Evolutionary conservation across 257 asterid species (phyloP), one percentile per base, ranked within the genome.

Genomic region (Gentiana straminea): DNA sequence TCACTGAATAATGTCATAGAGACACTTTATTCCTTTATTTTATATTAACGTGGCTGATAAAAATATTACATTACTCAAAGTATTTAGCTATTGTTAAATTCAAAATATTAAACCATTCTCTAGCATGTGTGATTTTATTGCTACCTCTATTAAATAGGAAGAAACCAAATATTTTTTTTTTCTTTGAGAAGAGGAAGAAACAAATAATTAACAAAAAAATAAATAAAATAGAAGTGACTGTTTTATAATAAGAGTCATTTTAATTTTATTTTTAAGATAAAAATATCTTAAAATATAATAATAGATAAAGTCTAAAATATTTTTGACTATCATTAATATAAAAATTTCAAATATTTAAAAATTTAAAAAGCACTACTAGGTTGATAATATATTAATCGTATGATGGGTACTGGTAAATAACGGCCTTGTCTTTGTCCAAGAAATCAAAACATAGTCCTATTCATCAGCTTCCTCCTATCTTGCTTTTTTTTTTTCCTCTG

Each of bases 401-500:
- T 24, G 24, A 24, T 24, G 24, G 24, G 24, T 24, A 24, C 24
- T 24, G 24, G 24, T 1, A 24, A 37, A 36, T 11, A 13, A 37
- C 11, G 7, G n/a, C 33, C 46, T 55, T 71, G 53, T 65, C 63
- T 56, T 72, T 60, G 75, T 82, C 79, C 67, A 61, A 74, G 75
- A 79, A 74, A 82, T 74, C 89, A 41, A 67, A 76, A 68, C 73
- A 62, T 52, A 65, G 54, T 51, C 66, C 63, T 59, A 35, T 61
- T 72, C 76, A 59, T 64, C 64, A 72, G 58, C 64, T 67, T 64
- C 83, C 49, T 45, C 46, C 24, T 0, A 4, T 41, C 46, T 41
- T 10, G 7, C 12, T 41, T 41, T 64, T 68, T 67, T 58, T 55
- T 65, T 62, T 72, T 56, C 59, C 59, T 13, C 57, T 72, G 65